Percentiles rank a stretch among this genome's conserved stretches.
Evolutionary conservation across 2,329 filamentous ascomycete species (phyloP).

Genomic region (Sclerotinia trifoliorum): DNA sequence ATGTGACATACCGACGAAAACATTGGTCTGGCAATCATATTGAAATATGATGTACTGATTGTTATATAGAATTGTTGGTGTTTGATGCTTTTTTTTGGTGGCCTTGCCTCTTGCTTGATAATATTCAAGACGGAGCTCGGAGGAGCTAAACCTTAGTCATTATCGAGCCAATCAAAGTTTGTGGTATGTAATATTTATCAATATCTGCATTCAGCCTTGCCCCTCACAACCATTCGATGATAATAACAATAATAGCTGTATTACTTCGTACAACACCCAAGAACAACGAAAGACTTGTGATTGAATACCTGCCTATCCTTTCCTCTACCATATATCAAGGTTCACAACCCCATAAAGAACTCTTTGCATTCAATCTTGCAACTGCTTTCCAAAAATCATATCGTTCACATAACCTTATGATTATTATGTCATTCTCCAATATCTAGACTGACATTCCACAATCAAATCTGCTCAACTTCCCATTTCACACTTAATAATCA

Average conservation of each 20-base stretch:
- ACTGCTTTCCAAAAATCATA: neutral
- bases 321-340: neutral
- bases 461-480: too few species aligned
- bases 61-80: neutral
- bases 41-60: slow-evolving; percentile 20
- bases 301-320: neutral
- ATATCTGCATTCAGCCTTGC: slow-evolving; percentile 16
- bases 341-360: neutral
- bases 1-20: slow-evolving; percentile 35
- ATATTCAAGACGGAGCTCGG: slow-evolving; percentile 14
- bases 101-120: slow-evolving; percentile 17
- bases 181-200: slow-evolving; percentile 8
- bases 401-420: neutral
- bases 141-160: neutral
- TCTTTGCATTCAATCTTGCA: neutral
- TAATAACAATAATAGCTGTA: too few species aligned
- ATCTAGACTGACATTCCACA: too few species aligned
- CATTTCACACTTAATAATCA: too few species aligned
- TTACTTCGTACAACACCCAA: slow-evolving; percentile 4
- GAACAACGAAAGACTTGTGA: neutral
- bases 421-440: too few species aligned
- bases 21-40: slow-evolving; percentile 37
- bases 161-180: slow-evolving; percentile 5
- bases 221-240: neutral
- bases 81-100: slow-evolving; percentile 16